These are phyloP conservation scores for Acacia acuminata DNA, from an alignment of 306 rosid genomes.

Conservation along the genomic window DNA sequence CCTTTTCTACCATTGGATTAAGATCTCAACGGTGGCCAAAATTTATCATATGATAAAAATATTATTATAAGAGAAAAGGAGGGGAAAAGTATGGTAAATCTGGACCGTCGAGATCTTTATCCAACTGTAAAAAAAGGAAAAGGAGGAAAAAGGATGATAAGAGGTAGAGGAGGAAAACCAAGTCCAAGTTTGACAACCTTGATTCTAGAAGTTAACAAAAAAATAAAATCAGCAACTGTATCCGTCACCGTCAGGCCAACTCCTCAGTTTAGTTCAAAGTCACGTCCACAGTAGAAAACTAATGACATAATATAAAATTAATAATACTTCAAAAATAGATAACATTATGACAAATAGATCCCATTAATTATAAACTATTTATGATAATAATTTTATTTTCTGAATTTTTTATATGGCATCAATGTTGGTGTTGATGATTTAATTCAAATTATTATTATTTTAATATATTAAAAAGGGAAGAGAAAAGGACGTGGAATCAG, in stretches of 20 bases:
- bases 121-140: too few species aligned
- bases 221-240: too few species aligned
- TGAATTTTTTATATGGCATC: neutral
- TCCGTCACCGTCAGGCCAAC: neutral
- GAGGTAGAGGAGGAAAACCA: too few species aligned
- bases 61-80: too few species aligned
- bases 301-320: neutral
- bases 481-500: conserved; percentile 8
- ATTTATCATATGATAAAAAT: too few species aligned
- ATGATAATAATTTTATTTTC: neutral
- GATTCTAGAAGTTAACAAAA: too few species aligned
- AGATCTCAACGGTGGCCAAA: too few species aligned
- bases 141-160: too few species aligned
- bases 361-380: neutral
- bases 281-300: neutral
- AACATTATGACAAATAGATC: neutral
- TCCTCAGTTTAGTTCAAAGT: neutral
- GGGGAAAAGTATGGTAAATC: too few species aligned
- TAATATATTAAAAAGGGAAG: neutral
- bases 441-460: neutral
- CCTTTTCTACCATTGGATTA: too few species aligned
- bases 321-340: neutral
- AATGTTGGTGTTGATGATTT: neutral
- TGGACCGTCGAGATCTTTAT: too few species aligned
- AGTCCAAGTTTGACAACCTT: too few species aligned